Evolutionary conservation across 2,329 filamentous ascomycete species (phyloP).

Genomic region (Pseudogymnoascus sp.): DNA sequence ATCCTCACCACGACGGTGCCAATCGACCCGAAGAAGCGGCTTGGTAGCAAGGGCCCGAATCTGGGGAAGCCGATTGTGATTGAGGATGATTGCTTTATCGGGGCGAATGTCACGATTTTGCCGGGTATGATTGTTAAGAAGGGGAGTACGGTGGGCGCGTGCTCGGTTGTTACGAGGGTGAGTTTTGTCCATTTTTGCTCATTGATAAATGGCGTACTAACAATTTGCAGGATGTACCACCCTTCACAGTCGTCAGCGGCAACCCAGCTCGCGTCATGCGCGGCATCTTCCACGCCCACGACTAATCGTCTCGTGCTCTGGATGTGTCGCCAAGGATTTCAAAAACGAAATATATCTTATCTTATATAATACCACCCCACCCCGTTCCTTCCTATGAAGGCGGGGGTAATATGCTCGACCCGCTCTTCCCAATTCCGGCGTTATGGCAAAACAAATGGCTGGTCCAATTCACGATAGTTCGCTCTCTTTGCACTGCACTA

Average conservation of each 20-base stretch:
- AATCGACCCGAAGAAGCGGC: constrained; percentile 63
- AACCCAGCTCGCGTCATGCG: constrained; percentile 28
- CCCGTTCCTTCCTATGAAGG: background rate
- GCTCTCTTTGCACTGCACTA: background rate
- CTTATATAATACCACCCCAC: background rate
- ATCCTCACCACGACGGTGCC: constrained; percentile 70
- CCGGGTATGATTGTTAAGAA: constrained; percentile 46
- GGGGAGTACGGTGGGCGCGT: constrained; percentile 44
- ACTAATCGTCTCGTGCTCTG: background rate
- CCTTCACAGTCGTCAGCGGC: constrained; percentile 28
- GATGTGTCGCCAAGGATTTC: background rate
- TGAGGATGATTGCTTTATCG: constrained; percentile 62
- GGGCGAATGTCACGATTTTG: constrained; percentile 52
- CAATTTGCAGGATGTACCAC: constrained; percentile 26
- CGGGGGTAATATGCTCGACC: background rate
- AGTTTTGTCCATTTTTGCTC: constrained; percentile 21
- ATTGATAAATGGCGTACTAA: constrained; percentile 7
- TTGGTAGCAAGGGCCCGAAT: constrained; percentile 65
- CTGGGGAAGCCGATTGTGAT: constrained; percentile 66
- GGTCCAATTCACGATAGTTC: background rate
- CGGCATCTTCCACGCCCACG: constrained; percentile 19
- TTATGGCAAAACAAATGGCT: background rate
- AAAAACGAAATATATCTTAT: background rate
- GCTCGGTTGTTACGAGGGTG: constrained; percentile 47
- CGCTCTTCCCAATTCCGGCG: background rate